These are phyloP conservation scores for Zalaria obscura DNA, from an alignment of 2,329 filamentous ascomycete species.

Conservation along the genomic window DNA sequence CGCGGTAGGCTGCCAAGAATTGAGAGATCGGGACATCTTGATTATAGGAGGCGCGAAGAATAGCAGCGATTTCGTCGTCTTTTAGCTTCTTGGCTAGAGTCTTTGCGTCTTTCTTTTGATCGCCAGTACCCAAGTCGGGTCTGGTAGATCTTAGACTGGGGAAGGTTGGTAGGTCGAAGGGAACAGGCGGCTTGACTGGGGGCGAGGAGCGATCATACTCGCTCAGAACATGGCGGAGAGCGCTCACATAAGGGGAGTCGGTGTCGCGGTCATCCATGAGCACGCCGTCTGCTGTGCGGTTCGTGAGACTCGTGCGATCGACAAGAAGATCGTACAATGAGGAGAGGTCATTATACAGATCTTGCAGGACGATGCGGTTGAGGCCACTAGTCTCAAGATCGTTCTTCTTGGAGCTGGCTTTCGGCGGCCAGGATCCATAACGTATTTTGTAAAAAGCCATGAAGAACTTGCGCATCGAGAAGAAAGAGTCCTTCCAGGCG, in stretches of 20 bases:
- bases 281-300: slow-evolving; percentile 58
- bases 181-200: slow-evolving; percentile 79
- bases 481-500: slow-evolving; percentile 64
- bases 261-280: slow-evolving; percentile 36
- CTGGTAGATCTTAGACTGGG: slow-evolving; percentile 55
- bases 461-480: slow-evolving; percentile 59
- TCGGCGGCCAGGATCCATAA: slow-evolving; percentile 76
- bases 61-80: slow-evolving; percentile 59
- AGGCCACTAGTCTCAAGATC: slow-evolving; percentile 73
- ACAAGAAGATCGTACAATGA: slow-evolving; percentile 79
- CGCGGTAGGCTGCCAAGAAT: slow-evolving; percentile 56
- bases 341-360: slow-evolving; percentile 75
- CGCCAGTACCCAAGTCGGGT: slow-evolving; percentile 48
- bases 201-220: slow-evolving; percentile 85
- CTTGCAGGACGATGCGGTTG: slow-evolving; percentile 68
- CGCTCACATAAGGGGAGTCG: slow-evolving; percentile 49
- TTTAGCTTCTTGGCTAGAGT: slow-evolving; percentile 59
- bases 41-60: slow-evolving; percentile 74
- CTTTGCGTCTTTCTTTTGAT: slow-evolving; percentile 61
- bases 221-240: slow-evolving; percentile 63
- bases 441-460: slow-evolving; percentile 54
- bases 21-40: slow-evolving; percentile 49
- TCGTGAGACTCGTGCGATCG: slow-evolving; percentile 64
- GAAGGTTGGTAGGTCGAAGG: slow-evolving; percentile 72
- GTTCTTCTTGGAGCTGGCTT: slow-evolving; percentile 84